A percentile compares a stretch with the other conserved stretches of the same genome.
These are phyloP conservation scores for Lichtheimia ramosa DNA, from an alignment of 371 early-diverging fungal genomes.

Conservation along the genomic window DNA sequence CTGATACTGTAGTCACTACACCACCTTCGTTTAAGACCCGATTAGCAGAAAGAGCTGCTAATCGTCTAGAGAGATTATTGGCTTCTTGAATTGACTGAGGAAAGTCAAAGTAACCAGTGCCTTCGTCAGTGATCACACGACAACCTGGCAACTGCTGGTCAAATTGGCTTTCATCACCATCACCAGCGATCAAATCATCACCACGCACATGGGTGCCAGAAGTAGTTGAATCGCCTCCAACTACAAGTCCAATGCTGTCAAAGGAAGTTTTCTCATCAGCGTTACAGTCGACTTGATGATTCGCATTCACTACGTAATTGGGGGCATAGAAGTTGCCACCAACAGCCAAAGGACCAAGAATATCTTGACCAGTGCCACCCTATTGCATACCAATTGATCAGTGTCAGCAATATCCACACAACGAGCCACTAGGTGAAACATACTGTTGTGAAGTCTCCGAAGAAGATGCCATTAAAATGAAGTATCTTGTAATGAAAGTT, in stretches of 20 bases:
- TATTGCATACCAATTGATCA: background rate
- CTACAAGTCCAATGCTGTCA: slow-evolving; percentile 10
- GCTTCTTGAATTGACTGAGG: background rate
- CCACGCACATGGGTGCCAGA: slow-evolving; percentile 15
- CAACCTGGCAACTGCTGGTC: background rate
- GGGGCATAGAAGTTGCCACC: slow-evolving; percentile 15
- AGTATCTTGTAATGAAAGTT: slow-evolving; percentile 1
- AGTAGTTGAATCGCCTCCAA: background rate
- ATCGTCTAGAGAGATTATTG: background rate
- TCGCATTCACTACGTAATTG: slow-evolving; percentile 16
- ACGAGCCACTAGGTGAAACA: background rate
- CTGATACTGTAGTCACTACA: background rate
- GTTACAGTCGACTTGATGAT: slow-evolving; percentile 1
- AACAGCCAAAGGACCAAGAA: slow-evolving; percentile 21
- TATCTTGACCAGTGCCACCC: slow-evolving; percentile 9
- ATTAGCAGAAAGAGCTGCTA: background rate
- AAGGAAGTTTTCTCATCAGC: background rate
- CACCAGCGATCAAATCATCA: slow-evolving; percentile 1
- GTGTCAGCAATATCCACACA: background rate
- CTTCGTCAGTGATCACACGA: background rate
- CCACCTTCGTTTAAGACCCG: background rate
- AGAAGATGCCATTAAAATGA: slow-evolving; percentile 24
- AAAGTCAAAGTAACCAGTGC: background rate
- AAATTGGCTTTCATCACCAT: background rate
- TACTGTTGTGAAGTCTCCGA: slow-evolving; percentile 17